Percentiles rank a stretch among this genome's conserved stretches.
Conservation (phyloP, 2,329 filamentous ascomycete genomes). For the Diplodia sapinea region DNA sequence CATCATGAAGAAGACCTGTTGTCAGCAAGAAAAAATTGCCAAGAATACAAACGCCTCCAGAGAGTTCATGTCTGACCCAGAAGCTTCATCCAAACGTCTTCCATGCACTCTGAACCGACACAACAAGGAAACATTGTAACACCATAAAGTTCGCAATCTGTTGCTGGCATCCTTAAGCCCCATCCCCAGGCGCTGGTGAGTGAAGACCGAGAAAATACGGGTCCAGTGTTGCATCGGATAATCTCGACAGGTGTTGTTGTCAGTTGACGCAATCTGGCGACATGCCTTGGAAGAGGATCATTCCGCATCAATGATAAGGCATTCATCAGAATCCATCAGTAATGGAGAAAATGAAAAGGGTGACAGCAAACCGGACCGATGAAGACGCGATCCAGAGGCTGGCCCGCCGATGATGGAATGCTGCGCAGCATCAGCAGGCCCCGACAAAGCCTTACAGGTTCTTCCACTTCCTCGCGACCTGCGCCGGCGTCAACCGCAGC, state of each 20-base stretch:
- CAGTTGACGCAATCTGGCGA: background rate
- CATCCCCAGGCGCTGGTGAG: background rate
- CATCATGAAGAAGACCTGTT: no score
- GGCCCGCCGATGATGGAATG: no score
- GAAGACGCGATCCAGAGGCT: background rate
- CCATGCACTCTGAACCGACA: background rate
- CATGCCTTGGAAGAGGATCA: background rate
- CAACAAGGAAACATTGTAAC: background rate
- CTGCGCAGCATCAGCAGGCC: no score
- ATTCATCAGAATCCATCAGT: background rate
- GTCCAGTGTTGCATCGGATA: background rate
- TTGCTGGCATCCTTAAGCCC: background rate
- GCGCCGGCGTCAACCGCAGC: background rate
- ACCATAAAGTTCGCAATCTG: background rate
- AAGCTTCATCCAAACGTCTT: background rate
- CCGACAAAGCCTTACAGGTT: background rate
- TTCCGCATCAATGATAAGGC: background rate
- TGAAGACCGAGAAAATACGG: no score
- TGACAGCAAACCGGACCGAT: background rate
- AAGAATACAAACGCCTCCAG: no score
- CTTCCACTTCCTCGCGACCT: slow-evolving; percentile 21
- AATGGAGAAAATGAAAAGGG: background rate
- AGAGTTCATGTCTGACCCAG: no score
- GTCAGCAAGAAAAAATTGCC: no score
- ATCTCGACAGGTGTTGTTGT: background rate